Evolutionary conservation across 2,329 filamentous ascomycete species (phyloP).

Genomic region (Trichoderma aggressivum): DNA sequence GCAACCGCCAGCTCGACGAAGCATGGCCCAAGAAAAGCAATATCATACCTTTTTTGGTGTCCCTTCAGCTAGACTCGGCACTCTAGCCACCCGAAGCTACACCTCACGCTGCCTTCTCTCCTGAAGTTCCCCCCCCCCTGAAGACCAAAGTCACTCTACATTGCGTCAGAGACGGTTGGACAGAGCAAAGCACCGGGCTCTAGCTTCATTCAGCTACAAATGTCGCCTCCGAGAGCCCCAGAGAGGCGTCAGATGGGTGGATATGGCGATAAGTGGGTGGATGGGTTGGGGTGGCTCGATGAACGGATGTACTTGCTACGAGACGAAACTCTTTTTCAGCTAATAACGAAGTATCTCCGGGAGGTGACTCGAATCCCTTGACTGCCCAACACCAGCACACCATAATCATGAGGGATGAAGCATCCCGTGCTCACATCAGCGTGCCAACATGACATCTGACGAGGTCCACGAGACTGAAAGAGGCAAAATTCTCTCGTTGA

Average conservation of each 20-base stretch:
- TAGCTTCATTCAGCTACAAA: not conserved
- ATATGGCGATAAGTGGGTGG: not conserved
- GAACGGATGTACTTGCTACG: not conserved
- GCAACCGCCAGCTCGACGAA: not conserved
- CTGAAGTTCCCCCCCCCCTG: not conserved
- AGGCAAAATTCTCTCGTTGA: not conserved
- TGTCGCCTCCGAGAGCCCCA: not conserved
- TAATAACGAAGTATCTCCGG: not conserved
- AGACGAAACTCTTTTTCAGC: conserved; percentile 10
- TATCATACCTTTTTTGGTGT: not conserved
- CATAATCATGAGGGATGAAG: not conserved
- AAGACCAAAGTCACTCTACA: not conserved
- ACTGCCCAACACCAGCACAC: not conserved
- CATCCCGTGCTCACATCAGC: conserved; percentile 13
- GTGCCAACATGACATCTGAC: not conserved
- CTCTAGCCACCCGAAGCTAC: not conserved
- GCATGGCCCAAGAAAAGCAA: not conserved
- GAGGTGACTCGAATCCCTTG: not conserved
- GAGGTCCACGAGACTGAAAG: not conserved
- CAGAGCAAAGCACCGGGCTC: not conserved
- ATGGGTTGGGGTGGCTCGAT: not conserved
- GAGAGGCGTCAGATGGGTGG: conserved; percentile 1
- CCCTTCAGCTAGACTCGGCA: not conserved
- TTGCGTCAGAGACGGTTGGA: not conserved
- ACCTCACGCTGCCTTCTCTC: not conserved